Evolutionary conservation across 176 grass and related monocot genomes (phyloP), one percentile per base, ranked within the genome.

Genomic region (Poa annua): DNA sequence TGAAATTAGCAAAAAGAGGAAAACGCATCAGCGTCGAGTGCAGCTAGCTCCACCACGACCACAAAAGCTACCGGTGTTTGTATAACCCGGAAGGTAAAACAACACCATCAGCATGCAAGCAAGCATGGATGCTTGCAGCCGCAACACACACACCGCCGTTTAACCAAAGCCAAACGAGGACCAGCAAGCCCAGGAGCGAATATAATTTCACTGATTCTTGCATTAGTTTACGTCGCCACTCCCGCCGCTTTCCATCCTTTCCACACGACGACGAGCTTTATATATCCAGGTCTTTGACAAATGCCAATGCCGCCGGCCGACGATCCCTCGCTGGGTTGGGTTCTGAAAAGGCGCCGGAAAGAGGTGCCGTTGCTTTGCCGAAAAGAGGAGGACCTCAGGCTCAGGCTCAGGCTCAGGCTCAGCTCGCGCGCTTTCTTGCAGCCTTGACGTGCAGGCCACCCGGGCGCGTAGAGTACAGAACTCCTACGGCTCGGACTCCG

Each of bases 361-460:
- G 87, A 3, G 61, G 42, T 53, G 87, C 70, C 62, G 82, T 89
- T 89, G 50, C 87, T 89, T 89, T 81, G 77, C 87, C 62, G 1
- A 35, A 73, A 74, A 66, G 16, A 55, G 14, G 42, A 41, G 36
- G 1, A 47, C 55, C 54, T 29, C 29, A 29, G 29, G 1, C 1
- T 29, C 29, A 29, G 29, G 76, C 54, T 29, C 29, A 29, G 29
- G 76, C 54, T 29, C 29, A 29, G 29, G 1, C 1, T 29, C 29
- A 29, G 29, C 55, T 54, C 7, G 32, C 16, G 9, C 8, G 7
- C 64, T 68, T 68, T 65, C 29, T 15, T 2, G 35, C 65, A 68
- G 64, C 17, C 65, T 68, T 68, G 65, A 26, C 33, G 34, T 11
- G 14, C 11, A 63, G 60, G 59, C 25, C 24, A 8, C 41, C 41